Evolutionary conservation across 2,329 filamentous ascomycete genomes (phyloP), one percentile per base, ranked within the genome.

Genomic region (Rugonectria rugulosa): DNA sequence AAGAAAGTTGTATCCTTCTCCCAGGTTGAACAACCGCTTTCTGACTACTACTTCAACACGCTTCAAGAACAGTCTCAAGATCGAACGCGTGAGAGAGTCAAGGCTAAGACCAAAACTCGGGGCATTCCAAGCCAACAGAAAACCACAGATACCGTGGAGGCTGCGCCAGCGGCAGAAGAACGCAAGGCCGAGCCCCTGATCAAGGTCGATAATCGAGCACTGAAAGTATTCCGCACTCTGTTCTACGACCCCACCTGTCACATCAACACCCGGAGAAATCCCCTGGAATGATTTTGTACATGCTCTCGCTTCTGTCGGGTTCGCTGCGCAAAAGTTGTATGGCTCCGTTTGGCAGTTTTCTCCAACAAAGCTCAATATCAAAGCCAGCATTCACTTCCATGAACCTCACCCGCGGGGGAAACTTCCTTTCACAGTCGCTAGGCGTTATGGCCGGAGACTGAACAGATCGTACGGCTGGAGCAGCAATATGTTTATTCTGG

Each of bases 321-420:
- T 88, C 48, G 56, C 63, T 0, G 76, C 76, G 0, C 72, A 84
- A 68, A 87, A 88, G 68, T 73, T 87, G 0, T 85, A 86, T 55
- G 83, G 84, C 0, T 87, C 81, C 1, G 80, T 80, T 0, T 88
- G 85, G 85, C 80, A 85, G 10, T 88, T 88, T 57, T 74, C 72
- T 12, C 80, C 79, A 4, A 66, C 65, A 5, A 62, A 60, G 3
- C 55, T 77, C 19, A 74, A 79, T 47, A 72, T 78, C 0, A 71
- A 77, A 32, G 68, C 78, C 4, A 77, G 75, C 20, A 87, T 88
- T 26, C 80, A 85, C 49, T 84, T 87, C 57, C 83, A 88, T 58
- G 83, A 87, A 63, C 84, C 85, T 3, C 84, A 88, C 67, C 82
- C 83, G 0, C 66, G 64, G 2, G 70, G 71, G 1, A 86, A 87